Percentiles rank a stretch among this genome's conserved stretches.
phyloP scores from a whole-genome alignment of 2,329 filamentous ascomycete genomes.

The Penicillium sp. region DNA sequence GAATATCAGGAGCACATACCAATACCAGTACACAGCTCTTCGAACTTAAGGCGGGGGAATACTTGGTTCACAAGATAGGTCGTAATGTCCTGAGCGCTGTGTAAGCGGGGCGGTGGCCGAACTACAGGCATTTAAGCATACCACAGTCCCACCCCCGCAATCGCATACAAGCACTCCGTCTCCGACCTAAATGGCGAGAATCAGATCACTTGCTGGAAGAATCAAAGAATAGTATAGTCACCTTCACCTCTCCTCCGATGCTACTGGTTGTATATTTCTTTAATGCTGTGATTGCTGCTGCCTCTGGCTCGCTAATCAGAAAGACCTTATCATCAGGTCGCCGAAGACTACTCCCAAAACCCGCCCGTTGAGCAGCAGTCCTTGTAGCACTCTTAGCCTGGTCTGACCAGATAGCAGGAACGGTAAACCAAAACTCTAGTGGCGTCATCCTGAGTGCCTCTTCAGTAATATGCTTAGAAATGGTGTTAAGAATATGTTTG shows the following conservation, averaged over 20 bases:
- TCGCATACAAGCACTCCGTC: slow-evolving; percentile 30
- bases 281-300: slow-evolving; percentile 28
- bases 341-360: slow-evolving; percentile 14
- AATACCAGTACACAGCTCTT: slow-evolving; percentile 16
- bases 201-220: too few relatives aligned
- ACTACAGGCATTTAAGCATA: neutral
- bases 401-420: slow-evolving; percentile 39
- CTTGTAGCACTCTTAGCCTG: slow-evolving; percentile 25
- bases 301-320: slow-evolving; percentile 31
- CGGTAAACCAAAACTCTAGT: slow-evolving; percentile 34
- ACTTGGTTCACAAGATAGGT: slow-evolving; percentile 27
- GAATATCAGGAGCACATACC: slow-evolving; percentile 13
- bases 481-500: slow-evolving; percentile 22
- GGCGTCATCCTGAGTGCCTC: slow-evolving; percentile 15
- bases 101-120: too few relatives aligned
- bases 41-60: slow-evolving; percentile 8
- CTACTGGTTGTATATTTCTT: slow-evolving; percentile 1
- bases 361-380: slow-evolving; percentile 16
- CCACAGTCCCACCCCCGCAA: slow-evolving; percentile 36
- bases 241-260: neutral
- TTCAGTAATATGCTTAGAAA: slow-evolving; percentile 24
- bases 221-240: neutral
- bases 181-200: neutral
- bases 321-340: slow-evolving; percentile 15
- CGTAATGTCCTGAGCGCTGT: slow-evolving; percentile 24